Evolutionary conservation across 2,329 filamentous ascomycete species (phyloP), one percentile per base, ranked within the genome.

Genomic region (Fonsecaea erecta): DNA sequence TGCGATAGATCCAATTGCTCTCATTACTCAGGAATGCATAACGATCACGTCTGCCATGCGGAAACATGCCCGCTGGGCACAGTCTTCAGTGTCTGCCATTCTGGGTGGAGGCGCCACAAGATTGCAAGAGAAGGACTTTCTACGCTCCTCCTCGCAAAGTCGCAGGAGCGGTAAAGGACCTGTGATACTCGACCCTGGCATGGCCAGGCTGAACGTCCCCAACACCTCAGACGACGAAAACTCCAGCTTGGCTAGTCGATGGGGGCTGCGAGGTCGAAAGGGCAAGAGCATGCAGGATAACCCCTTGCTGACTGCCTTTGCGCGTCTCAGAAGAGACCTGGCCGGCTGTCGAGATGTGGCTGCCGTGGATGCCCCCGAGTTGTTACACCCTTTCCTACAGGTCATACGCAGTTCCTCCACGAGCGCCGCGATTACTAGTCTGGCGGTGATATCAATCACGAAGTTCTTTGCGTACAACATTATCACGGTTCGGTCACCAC

Each of bases 1-100:
- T 68, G 92, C 93, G 51, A 90, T 97, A 71, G 92, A 97, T 74
- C 93, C 93, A 1, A 89, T 97, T 63, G 93, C 93, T 55, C 83
- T 99, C 73, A 93, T 99, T 70, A 97, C 96, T 69, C 97, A 94
- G 79, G 95, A 99, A 88, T 99, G 95, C 79, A 98, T 98, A 76
- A 94, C 93, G 52, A 94, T 99, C 80, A 98, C 95, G 14, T 97
- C 94, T 68, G 93, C 93, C 67, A 97, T 99, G 86, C 93, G 96
- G 75, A 99, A 99, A 81, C 90, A 97, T 85, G 91, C 93, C 70
- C 90, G 95, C 70, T 98, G 94, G 84, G 92, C 93, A 54, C 93
- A 98, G 77, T 97, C 93, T 12, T 97, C 93, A 4, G 95, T 99
- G 52, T 93, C 95, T 40, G 94, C 94, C 60, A 99, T 99, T 67